These are phyloP conservation scores for Populus tremula DNA, from an alignment of 345 rosid genomes.

Conservation along the genomic window DNA sequence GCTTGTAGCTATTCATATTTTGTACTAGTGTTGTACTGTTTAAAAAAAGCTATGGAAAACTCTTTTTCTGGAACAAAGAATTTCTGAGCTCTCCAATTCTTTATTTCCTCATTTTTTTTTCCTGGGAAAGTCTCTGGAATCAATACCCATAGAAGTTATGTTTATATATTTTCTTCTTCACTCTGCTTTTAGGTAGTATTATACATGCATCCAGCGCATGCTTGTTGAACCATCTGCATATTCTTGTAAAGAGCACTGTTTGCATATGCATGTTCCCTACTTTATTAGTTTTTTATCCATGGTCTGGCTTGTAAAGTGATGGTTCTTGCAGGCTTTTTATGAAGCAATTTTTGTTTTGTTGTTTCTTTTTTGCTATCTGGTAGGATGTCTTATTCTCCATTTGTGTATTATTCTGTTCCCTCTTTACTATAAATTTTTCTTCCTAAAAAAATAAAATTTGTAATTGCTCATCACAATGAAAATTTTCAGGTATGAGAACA, in stretches of 20 bases:
- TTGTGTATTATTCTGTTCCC: neutral
- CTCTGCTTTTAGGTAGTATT: neutral
- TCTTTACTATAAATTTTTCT: neutral
- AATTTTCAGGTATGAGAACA: slow-evolving; percentile 72
- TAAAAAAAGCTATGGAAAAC: neutral
- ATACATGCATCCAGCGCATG: neutral
- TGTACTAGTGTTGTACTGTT: neutral
- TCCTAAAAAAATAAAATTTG: neutral
- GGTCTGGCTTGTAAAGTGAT: neutral
- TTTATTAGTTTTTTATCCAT: neutral
- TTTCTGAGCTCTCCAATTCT: neutral
- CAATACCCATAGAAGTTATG: neutral
- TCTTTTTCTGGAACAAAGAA: neutral
- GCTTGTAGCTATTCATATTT: neutral
- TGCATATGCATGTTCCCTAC: neutral
- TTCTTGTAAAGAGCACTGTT: neutral
- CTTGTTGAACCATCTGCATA: neutral
- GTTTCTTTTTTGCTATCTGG: neutral
- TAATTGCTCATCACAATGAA: neutral
- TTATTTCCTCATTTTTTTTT: neutral
- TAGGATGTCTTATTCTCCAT: neutral
- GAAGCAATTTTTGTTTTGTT: neutral
- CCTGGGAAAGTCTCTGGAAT: neutral
- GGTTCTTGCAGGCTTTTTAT: neutral
- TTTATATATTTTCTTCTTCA: neutral